Base-by-base conservation (phyloP, 2,329 filamentous ascomycete species). In the Sarocladium kiliense region DNA sequence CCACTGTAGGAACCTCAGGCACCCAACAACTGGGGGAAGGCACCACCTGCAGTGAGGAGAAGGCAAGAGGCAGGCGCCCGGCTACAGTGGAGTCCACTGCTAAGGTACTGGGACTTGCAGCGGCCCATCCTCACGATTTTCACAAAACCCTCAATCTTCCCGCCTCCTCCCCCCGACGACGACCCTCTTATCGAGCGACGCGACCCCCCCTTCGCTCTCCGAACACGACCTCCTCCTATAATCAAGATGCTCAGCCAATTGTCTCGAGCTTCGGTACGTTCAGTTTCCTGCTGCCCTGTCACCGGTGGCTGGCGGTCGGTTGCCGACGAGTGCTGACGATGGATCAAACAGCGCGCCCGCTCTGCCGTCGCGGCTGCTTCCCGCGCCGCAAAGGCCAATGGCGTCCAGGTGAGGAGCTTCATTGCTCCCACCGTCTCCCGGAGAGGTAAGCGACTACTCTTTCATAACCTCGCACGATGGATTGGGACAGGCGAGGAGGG, bases 391-490 rank as follows among this genome's bases (percentile, higher is more conserved):
- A 45, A 45, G 41, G 41, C 47, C 47, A 51, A 51, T 47, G 53
- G 74, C 63, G 71, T 73, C 68, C 77, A 78, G 69, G 71, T 73
- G 67, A 77, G 81, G 68, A 74, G 74, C 66, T 84, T 84, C 69
- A 81, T 84, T 65, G 79, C 77, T 65, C 81, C 81, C 59, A 84
- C 81, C 54, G 76, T 82, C 63, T 80, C 80, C 61, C 77, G 81
- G 70, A 77, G 80, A 79, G 81, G 81, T 85, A 79, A 72, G 81
- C 50, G 32, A 73, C 34, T 23, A 53, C 55, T 54, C 54, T 39
- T 55, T 53, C 39, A 37, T 27, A 30, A 7, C 51, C 50, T 34
- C 30, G 50, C 54, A 18, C 25, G 37, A 55, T 54, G 54, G 25
- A 39, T 21, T 53, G 45, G 21, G 21, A 5, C n/a, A 25, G 19